A percentile compares a stretch with the other conserved stretches of the same genome.
phyloP scores from a whole-genome alignment of 1,284 basidiomycete species.

The Heterobasidion parviporum region DNA sequence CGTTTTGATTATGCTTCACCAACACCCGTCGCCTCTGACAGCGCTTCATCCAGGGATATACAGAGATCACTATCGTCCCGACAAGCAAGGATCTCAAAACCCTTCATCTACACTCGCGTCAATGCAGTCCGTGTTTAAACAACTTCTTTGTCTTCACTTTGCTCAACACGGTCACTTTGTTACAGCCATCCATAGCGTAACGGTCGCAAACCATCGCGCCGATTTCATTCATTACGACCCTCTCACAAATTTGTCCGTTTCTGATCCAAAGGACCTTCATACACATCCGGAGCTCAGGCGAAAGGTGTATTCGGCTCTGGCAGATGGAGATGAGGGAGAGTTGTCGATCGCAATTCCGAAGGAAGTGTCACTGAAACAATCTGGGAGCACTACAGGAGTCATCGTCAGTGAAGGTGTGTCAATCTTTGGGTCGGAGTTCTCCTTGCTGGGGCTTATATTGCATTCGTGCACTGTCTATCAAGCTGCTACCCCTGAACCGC shows the following conservation, averaged over 20 bases:
- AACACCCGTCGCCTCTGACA: neutral
- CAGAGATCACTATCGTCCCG: conserved; percentile 83
- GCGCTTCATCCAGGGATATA: conserved; percentile 66
- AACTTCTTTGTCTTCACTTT: neutral
- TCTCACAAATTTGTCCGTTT: conserved; percentile 60
- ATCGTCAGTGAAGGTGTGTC: conserved; percentile 40
- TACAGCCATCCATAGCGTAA: conserved; percentile 67
- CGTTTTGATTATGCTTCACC: conserved; percentile 11
- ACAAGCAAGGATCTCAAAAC: conserved; percentile 68
- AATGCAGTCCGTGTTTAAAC: conserved; percentile 58
- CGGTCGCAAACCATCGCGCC: conserved; percentile 57
- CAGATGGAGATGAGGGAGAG: conserved; percentile 91
- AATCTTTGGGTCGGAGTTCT: neutral
- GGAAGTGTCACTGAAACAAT: conserved; percentile 65
- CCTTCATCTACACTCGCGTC: conserved; percentile 79
- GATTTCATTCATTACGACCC: conserved; percentile 77
- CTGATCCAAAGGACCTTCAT: conserved; percentile 76
- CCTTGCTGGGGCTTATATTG: neutral
- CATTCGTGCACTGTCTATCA: neutral
- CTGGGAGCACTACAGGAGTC: conserved; percentile 35
- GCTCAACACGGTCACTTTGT: conserved; percentile 9
- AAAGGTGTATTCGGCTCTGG: conserved; percentile 82
- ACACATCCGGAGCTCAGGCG: conserved; percentile 92
- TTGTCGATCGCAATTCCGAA: conserved; percentile 84
- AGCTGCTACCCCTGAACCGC: conserved; percentile 75